Base-by-base conservation (phyloP, 495 filamentous ascomycete species). In the Trichoderma reesei region DNA sequence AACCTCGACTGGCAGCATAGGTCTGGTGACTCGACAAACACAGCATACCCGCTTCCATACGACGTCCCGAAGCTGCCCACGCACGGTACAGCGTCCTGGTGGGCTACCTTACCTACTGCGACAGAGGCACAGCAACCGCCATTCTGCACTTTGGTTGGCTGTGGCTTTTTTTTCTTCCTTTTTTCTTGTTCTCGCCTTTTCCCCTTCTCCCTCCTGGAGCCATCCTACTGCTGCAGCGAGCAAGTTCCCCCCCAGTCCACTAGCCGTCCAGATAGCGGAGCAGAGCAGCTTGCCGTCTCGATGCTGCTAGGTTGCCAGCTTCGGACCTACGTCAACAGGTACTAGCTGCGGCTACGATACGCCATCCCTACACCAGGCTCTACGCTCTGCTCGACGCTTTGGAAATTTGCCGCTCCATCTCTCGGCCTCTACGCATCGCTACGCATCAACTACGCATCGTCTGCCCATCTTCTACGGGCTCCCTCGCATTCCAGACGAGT, bases 191-290 rank as follows among this genome's bases (percentile, higher is more conserved):
- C n/a, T n/a, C n/a, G n/a, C n/a, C n/a, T n/a, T 48, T 48, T 48
- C 44, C 16, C 16, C 8, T 18, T 48, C 44, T 20, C 9, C 1
- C 37, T 48, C 20, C n/a, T 37, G 64, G n/a, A n/a, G 63, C 54
- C 46, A 48, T 59, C 42, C 63, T 65, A 59, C 46, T 56, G 51
- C 61, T 65, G n/a, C n/a, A n/a, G 48, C 66, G 69, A 69, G 69
- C 70, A 66, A 67, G 61, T 63, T 60, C 64, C 44, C 37, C 44
- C 48, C 65, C 63, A 61, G 62, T 33, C 4, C 64, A 59, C 41
- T 44, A 63, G 31, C 61, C 39, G 51, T 56, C 1, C 51, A 56
- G 31, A 31, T 34, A 56, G 51, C 20, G 51, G 51, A 31, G 51
- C 42, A 46, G 11, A 46, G 42, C n/a, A 56, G 51, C 51, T 56